Conservation (phyloP, 176 grass and related monocot species). For the Oryza rufipogon region DNA sequence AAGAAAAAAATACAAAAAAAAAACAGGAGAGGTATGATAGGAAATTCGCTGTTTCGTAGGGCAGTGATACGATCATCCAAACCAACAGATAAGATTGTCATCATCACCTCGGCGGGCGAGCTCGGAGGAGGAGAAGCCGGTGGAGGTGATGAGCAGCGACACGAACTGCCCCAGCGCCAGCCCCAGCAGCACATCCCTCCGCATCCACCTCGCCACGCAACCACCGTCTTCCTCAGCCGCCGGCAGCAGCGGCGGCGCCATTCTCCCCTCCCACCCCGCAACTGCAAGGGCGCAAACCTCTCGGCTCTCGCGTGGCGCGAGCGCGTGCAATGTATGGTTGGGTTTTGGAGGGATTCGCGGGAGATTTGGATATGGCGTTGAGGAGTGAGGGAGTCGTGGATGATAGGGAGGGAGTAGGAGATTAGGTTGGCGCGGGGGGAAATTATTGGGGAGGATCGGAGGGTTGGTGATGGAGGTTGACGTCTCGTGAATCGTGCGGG, state of each 20-base stretch:
- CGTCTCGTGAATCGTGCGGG: not conserved
- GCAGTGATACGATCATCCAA: not conserved
- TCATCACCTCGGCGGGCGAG: constrained; percentile 71
- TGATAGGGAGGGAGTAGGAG: too few relatives aligned
- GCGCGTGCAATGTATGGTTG: not conserved
- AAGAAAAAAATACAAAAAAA: not conserved
- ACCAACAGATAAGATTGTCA: not conserved
- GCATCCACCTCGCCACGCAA: constrained; percentile 35
- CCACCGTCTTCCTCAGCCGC: not conserved
- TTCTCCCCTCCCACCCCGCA: too few relatives aligned
- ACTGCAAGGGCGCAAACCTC: not conserved
- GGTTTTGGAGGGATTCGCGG: not conserved
- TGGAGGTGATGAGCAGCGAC: constrained; percentile 95
- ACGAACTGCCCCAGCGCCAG: constrained; percentile 85
- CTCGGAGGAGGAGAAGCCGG: constrained; percentile 93
- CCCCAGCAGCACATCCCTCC: constrained; percentile 55
- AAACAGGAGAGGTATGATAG: not conserved
- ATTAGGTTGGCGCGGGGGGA: not conserved
- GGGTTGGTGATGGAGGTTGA: constrained; percentile 37
- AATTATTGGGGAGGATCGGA: constrained; percentile 13
- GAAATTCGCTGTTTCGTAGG: not conserved
- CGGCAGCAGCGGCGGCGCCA: too few relatives aligned
- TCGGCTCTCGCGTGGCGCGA: not conserved
- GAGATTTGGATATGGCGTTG: not conserved
- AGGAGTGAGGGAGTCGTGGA: not conserved